Evolutionary conservation across 495 filamentous ascomycete genomes (phyloP).

Genomic region (Aspergillus hancockii): DNA sequence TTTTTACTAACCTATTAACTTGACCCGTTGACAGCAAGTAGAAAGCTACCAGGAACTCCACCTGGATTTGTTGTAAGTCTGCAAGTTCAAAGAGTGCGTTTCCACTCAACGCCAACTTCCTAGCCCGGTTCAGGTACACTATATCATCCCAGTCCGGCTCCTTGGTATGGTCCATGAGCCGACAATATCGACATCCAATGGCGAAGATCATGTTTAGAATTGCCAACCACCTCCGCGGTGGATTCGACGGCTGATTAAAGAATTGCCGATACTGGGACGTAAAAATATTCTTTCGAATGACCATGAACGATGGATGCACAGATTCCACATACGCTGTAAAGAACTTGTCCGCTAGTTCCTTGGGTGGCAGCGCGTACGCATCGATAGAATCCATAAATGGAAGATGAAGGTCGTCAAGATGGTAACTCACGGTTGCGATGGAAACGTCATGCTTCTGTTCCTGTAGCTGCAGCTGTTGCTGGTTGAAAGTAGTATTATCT

Average conservation of each 20-base stretch:
- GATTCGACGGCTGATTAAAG: conserved; percentile 22
- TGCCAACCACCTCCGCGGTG: conserved; percentile 52
- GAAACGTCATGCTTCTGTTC: conserved; percentile 18
- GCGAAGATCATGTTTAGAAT: conserved; percentile 68
- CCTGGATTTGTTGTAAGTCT: conserved; percentile 61
- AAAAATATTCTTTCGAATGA: conserved; percentile 48
- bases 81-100: conserved; percentile 55
- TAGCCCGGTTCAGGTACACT: conserved; percentile 58
- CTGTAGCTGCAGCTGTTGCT: not conserved
- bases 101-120: conserved; percentile 51
- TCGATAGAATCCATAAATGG: conserved; percentile 44
- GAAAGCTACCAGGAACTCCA: conserved; percentile 53
- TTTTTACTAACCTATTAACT: conserved; percentile 54
- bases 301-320: conserved; percentile 58
- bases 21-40: conserved; percentile 62
- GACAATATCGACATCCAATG: conserved; percentile 51
- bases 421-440: conserved; percentile 50
- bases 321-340: conserved; percentile 56
- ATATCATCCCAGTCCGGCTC: conserved; percentile 49
- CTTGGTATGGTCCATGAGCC: conserved; percentile 40
- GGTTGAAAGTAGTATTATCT: not conserved
- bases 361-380: conserved; percentile 50
- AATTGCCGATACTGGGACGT: conserved; percentile 43
- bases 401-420: conserved; percentile 56
- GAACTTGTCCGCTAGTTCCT: conserved; percentile 51